Percentiles rank a stretch among this genome's conserved stretches.
Evolutionary conservation across 331 rosid species (phyloP).

Genomic region (Malus hybrid): DNA sequence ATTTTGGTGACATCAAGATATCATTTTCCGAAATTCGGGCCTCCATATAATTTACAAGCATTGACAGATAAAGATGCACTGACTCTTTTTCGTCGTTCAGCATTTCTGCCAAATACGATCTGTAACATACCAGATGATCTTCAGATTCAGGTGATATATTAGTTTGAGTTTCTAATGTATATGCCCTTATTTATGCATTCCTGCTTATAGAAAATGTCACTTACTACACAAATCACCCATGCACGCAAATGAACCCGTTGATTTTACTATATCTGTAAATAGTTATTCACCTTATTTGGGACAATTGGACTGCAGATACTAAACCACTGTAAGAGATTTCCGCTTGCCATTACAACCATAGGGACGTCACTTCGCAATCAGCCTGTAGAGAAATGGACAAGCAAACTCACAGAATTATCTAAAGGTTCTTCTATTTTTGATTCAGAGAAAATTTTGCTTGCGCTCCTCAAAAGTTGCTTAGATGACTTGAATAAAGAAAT

Average conservation of each 20-base stretch:
- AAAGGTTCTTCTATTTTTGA: constrained; percentile 21
- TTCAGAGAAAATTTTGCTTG: constrained; percentile 7
- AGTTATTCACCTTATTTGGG: neutral
- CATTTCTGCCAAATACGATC: constrained; percentile 16
- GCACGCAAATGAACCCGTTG: neutral
- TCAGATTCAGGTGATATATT: constrained; percentile 22
- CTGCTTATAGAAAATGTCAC: neutral
- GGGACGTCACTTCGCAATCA: constrained; percentile 23
- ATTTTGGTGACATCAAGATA: constrained; percentile 63
- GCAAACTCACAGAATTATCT: constrained; percentile 9
- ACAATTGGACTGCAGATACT: constrained; percentile 34
- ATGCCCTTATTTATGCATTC: neutral
- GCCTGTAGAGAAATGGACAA: constrained; percentile 3
- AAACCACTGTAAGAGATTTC: constrained; percentile 32
- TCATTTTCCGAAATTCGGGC: constrained; percentile 21
- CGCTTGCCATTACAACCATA: constrained; percentile 29
- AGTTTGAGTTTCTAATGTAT: neutral
- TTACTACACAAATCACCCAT: neutral
- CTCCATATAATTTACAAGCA: constrained; percentile 12
- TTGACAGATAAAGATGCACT: constrained; percentile 27
- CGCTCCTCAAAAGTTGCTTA: constrained; percentile 24
- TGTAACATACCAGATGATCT: constrained; percentile 9
- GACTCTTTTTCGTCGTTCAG: constrained; percentile 29
- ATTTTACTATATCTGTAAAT: neutral
- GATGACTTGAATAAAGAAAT: constrained; percentile 18